Conservation (phyloP, 1,284 basidiomycete species). For the Mycena sp. region DNA sequence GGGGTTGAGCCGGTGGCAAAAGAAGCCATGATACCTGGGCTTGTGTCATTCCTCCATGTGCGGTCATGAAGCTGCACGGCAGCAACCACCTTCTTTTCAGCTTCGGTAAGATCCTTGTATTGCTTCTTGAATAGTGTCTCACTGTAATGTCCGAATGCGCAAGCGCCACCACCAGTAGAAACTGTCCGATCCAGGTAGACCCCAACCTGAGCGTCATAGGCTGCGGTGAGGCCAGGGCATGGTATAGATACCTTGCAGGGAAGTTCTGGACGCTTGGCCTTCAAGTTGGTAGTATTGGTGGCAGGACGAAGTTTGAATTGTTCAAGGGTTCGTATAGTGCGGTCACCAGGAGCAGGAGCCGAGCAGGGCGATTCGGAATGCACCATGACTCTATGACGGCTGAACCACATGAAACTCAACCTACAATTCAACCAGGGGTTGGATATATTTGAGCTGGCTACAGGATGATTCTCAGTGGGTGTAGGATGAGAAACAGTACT, state of each 20-base stretch:
- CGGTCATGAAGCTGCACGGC: background rate
- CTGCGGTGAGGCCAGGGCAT: constrained; percentile 3
- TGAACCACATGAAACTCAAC: too few relatives aligned
- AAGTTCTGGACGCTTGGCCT: too few relatives aligned
- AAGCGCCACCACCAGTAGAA: constrained; percentile 2
- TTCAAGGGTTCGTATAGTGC: too few relatives aligned
- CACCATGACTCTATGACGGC: too few relatives aligned
- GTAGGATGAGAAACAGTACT: background rate
- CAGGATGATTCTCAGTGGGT: background rate
- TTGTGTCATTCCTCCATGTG: constrained; percentile 5
- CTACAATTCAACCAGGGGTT: background rate
- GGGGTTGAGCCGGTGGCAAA: background rate
- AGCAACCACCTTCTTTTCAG: background rate
- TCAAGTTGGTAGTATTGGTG: too few relatives aligned
- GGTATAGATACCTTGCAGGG: too few relatives aligned
- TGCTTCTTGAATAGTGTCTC: background rate
- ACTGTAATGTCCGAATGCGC: background rate
- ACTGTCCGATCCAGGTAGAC: background rate
- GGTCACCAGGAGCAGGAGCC: too few relatives aligned
- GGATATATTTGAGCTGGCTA: background rate
- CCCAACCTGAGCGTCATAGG: background rate
- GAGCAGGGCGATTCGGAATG: too few relatives aligned
- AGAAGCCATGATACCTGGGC: constrained; percentile 3
- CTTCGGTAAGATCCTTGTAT: background rate
- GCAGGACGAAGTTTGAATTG: too few relatives aligned